These are phyloP conservation scores for Malassezia dermatis DNA, from an alignment of 1,284 basidiomycete species.

Conservation along the genomic window DNA sequence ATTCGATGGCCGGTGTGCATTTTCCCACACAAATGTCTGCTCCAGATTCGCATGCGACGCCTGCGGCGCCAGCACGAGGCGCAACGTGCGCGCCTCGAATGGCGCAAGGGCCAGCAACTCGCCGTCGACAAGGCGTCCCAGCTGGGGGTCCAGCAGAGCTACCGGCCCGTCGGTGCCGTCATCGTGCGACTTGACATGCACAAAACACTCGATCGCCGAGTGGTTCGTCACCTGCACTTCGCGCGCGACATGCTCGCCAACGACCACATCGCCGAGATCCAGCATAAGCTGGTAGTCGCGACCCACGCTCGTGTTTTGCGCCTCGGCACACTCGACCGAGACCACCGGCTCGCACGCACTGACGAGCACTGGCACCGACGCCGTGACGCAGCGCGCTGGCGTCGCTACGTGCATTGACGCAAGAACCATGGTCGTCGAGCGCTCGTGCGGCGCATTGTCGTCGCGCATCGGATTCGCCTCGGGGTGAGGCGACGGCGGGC, in stretches of 20 bases:
- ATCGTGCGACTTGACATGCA: conserved; percentile 36
- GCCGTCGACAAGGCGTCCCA: conserved; percentile 17
- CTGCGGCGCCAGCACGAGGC: conserved; percentile 13
- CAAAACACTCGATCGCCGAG: conserved; percentile 40
- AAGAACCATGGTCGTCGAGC: background rate
- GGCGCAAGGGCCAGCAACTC: conserved; percentile 25
- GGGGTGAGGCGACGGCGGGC: background rate
- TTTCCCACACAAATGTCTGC: conserved; percentile 38
- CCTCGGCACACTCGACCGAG: conserved; percentile 18
- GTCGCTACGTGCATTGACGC: conserved; percentile 2
- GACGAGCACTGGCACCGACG: conserved; percentile 25
- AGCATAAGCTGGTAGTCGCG: conserved; percentile 24
- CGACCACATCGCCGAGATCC: conserved; percentile 44
- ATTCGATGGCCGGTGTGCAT: conserved; percentile 34
- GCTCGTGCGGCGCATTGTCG: background rate
- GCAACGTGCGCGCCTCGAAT: conserved; percentile 15
- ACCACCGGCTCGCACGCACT: conserved; percentile 23
- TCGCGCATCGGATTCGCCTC: background rate
- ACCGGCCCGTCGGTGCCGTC: conserved; percentile 32
- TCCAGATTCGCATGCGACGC: conserved; percentile 38
- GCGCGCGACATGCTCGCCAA: conserved; percentile 28
- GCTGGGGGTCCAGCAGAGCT: conserved; percentile 21
- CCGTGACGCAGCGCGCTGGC: conserved; percentile 12
- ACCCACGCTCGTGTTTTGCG: conserved; percentile 2
- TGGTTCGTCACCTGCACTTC: conserved; percentile 28